These are phyloP conservation scores for Hyphopichia wangnamkhiaoensis DNA, from an alignment of 1,139 yeast genomes.

Conservation along the genomic window DNA sequence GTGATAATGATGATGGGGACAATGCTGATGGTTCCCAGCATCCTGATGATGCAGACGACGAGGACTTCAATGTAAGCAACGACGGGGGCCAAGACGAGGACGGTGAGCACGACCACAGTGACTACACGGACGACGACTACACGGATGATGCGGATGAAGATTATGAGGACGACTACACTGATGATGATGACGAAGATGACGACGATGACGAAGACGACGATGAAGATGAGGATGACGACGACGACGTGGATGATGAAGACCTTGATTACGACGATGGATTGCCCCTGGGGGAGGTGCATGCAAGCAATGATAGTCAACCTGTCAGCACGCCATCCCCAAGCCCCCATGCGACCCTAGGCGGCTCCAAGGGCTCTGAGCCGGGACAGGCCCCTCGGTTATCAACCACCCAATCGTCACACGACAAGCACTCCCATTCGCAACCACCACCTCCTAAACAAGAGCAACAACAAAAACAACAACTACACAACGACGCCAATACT, in stretches of 20 bases:
- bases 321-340: too few species aligned
- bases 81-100: conserved; percentile 4
- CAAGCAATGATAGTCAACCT: too few species aligned
- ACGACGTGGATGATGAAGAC: conserved; percentile 4
- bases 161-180: conserved; percentile 15
- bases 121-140: neutral
- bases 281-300: conserved; percentile 1
- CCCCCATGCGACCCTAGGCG: too few species aligned
- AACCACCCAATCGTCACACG: too few species aligned
- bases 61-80: too few species aligned
- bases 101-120: conserved; percentile 1
- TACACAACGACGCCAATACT: too few species aligned
- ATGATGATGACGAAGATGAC: conserved; percentile 8
- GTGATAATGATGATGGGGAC: conserved; percentile 19
- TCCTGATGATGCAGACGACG: conserved; percentile 3
- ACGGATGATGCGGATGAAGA: conserved; percentile 7
- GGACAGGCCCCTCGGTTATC: too few species aligned
- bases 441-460: too few species aligned
- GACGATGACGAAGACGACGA: conserved; percentile 10
- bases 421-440: too few species aligned
- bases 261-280: conserved; percentile 3
- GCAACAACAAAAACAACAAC: too few species aligned
- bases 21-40: conserved; percentile 7
- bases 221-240: conserved; percentile 12
- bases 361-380: too few species aligned